These are phyloP conservation scores for Stipa capillata DNA, from an alignment of 176 grass and related monocot genomes.

Conservation along the genomic window DNA sequence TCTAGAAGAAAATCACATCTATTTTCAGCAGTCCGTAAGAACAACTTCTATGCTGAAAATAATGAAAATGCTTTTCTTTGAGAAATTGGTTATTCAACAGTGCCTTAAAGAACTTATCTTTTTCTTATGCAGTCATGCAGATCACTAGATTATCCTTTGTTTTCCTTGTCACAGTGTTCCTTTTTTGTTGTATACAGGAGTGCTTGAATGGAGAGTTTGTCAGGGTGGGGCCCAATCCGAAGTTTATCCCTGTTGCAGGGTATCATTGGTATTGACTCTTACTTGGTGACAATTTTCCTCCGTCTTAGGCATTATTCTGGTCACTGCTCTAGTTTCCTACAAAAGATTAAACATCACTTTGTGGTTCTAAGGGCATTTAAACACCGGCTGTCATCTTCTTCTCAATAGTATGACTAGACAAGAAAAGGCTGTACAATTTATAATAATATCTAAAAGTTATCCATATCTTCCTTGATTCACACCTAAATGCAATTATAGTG, in stretches of 20 bases:
- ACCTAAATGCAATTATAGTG: too few relatives aligned
- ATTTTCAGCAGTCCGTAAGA: not conserved
- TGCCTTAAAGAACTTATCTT: not conserved
- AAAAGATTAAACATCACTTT: not conserved
- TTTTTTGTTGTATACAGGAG: slow-evolving; percentile 34
- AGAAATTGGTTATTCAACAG: too few relatives aligned
- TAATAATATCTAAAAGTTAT: too few relatives aligned
- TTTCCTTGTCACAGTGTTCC: not conserved
- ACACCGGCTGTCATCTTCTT: too few relatives aligned
- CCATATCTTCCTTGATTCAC: too few relatives aligned
- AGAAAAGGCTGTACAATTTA: too few relatives aligned
- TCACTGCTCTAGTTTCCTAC: not conserved
- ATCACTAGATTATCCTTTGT: not conserved
- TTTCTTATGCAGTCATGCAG: not conserved
- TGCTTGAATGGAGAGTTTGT: slow-evolving; percentile 99
- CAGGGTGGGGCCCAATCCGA: slow-evolving; percentile 83
- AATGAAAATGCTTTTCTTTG: too few relatives aligned
- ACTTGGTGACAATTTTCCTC: not conserved
- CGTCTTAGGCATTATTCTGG: not conserved
- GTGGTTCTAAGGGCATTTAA: too few relatives aligned
- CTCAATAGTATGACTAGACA: too few relatives aligned
- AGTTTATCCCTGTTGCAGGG: slow-evolving; percentile 77
- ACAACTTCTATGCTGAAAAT: not conserved
- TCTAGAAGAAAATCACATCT: not conserved
- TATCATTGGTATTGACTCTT: slow-evolving; percentile 69